Evolutionary conservation across 306 rosid genomes (phyloP).

Genomic region (Inga oerstediana): DNA sequence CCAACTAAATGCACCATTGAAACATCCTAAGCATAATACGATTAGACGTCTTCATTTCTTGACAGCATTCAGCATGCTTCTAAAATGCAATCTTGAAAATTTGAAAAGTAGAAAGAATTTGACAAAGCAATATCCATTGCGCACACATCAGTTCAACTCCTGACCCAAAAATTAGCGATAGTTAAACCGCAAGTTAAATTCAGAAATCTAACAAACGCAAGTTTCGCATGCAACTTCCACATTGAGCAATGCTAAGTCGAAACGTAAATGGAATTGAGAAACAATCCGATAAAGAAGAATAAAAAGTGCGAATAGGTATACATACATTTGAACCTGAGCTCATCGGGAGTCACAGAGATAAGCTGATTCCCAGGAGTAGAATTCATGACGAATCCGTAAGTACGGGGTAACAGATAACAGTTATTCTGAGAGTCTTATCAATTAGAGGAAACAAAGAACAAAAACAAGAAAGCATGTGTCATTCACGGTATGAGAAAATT

Average conservation of each 20-base stretch:
- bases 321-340: constrained; percentile 75
- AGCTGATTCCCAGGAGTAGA: constrained; percentile 50
- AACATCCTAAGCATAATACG: neutral
- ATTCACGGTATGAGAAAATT: neutral
- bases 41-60: neutral
- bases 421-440: constrained; percentile 17
- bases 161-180: too few relatives aligned
- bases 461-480: constrained; percentile 12
- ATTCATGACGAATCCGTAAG: constrained; percentile 53
- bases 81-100: neutral
- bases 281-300: neutral
- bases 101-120: neutral
- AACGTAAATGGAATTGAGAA: neutral
- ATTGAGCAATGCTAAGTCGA: neutral
- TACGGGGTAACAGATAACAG: constrained; percentile 2
- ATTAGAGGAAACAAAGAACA: neutral
- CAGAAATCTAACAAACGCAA: neutral
- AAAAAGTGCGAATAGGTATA: neutral
- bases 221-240: neutral
- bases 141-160: neutral
- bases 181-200: neutral
- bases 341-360: constrained; percentile 64
- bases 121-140: neutral
- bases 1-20: neutral
- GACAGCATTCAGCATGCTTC: neutral